Base-by-base conservation (phyloP, 148 eudicot genomes). In the Silene conica region DNA sequence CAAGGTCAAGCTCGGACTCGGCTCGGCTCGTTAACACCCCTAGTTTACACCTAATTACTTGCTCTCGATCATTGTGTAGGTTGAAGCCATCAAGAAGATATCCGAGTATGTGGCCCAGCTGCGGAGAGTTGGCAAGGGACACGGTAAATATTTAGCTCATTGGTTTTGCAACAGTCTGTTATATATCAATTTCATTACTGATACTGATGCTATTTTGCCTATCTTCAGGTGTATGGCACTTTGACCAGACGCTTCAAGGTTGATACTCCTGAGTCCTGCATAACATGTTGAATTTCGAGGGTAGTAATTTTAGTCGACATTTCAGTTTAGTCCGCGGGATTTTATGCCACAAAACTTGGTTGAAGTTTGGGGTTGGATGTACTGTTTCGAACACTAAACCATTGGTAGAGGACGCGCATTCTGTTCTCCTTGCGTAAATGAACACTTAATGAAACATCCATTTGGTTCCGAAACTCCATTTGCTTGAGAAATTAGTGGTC, bases 161-260 rank as follows among this genome's bases (percentile, higher is more conserved):
- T 15, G 14, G 16, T 50, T 50, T 50, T 50, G 55, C 55, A 50
- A 50, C 14, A 15, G 14, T 50, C 8, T 38, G 43, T 9, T 38
- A 7, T 26, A 26, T 26, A 26, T 38, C 43, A 38, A 38, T 38
- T 38, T 38, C 43, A 38, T 43, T 54, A 54, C 25, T 26, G 19
- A 60, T 69, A 70, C 70, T 77, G 57, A 71, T 64, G 13, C 71
- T 63, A 31, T 34, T 34, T 8, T 28, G 2, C 22, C 8, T 15
- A 38, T 76, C 20, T 76, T 67, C 82, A 93, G 98, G 98, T 60
- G 93, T 88, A 12, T 93, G 98, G 98, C 97, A 91, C 76, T 93
- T 93, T 23, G 86, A 93, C 79, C 97, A 93, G 80, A 83, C 82
- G 89, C 95, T 93, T 66, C 91, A 14, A 52, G 55, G 83, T 78